Conservation (phyloP, 345 rosid species). For the Aquilaria sinensis region DNA sequence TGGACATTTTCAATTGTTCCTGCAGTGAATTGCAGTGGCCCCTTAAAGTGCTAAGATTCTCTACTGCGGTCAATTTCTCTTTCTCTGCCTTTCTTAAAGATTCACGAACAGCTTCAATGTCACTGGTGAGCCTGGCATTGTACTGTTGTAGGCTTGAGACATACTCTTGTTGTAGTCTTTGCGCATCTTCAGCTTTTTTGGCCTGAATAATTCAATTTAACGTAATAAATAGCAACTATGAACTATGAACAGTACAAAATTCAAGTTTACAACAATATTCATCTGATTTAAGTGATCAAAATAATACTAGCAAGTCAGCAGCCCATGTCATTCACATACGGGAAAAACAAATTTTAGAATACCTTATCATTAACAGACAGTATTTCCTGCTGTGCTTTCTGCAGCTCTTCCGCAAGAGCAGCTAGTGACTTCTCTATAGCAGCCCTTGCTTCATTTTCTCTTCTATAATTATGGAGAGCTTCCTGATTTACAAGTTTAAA, state of each 20-base stretch:
- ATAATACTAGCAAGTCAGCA: no score
- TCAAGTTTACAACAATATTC: not conserved
- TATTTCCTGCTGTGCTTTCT: conserved; percentile 60
- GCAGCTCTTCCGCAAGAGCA: conserved; percentile 62
- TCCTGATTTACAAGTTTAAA: conserved; percentile 37
- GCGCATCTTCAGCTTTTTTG: conserved; percentile 55
- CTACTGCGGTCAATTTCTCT: conserved; percentile 71
- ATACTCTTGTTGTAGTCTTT: conserved; percentile 80
- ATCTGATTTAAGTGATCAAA: no score
- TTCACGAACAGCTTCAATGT: conserved; percentile 51
- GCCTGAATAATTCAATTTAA: conserved; percentile 37
- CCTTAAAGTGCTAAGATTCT: conserved; percentile 75
- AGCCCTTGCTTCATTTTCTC: conserved; percentile 59
- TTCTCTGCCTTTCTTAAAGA: conserved; percentile 60
- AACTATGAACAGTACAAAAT: not conserved
- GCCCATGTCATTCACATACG: no score
- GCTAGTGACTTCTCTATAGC: conserved; percentile 51
- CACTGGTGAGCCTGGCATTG: conserved; percentile 66
- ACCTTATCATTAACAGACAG: conserved; percentile 68
- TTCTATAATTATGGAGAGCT: conserved; percentile 48
- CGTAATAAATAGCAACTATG: not conserved
- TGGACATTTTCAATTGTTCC: conserved; percentile 61
- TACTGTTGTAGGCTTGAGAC: conserved; percentile 77
- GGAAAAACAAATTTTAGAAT: not conserved
- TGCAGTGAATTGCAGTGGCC: conserved; percentile 80